Percentiles rank a stretch among this genome's conserved stretches.
Evolutionary conservation across 192 early-diverging fungal species (phyloP).

Genomic region (Coemansia sp.): DNA sequence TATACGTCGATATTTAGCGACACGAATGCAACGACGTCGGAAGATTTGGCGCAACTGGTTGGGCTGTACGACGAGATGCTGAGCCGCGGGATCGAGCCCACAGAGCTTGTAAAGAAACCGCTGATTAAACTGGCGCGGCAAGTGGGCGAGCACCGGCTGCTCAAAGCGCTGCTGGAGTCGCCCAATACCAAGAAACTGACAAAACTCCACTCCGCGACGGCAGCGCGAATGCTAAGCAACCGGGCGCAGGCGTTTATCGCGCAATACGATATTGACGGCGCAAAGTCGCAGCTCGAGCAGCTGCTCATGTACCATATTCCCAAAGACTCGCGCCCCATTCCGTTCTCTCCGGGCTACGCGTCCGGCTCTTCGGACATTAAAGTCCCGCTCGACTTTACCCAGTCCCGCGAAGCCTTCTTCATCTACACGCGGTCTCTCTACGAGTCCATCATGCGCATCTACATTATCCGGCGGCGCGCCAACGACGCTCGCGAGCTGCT

Average conservation of each 20-base stretch:
- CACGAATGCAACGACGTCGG: conserved; percentile 1
- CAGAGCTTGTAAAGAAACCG: conserved; percentile 25
- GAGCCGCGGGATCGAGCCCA: conserved; percentile 19
- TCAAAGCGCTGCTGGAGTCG: conserved; percentile 21
- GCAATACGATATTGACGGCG: conserved; percentile 9
- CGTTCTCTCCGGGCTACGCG: background rate
- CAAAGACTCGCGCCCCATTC: conserved; percentile 28
- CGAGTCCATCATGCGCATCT: conserved; percentile 40
- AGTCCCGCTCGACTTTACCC: conserved; percentile 24
- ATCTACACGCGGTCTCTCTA: conserved; percentile 44
- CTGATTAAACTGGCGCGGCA: conserved; percentile 24
- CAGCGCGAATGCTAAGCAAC: conserved; percentile 29
- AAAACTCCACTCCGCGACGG: conserved; percentile 1
- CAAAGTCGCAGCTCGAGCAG: conserved; percentile 20
- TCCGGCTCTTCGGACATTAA: background rate
- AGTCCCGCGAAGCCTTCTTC: conserved; percentile 41
- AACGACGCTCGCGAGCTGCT: conserved; percentile 26
- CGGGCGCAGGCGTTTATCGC: conserved; percentile 31
- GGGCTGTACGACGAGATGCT: conserved; percentile 47
- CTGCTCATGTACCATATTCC: conserved; percentile 36
- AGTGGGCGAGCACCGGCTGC: conserved; percentile 17
- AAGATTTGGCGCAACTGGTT: conserved; percentile 25
- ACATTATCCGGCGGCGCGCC: conserved; percentile 20
- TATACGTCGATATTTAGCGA: conserved; percentile 46
- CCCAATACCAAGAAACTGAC: conserved; percentile 1